phyloP scores from a whole-genome alignment of 805 yeast species.

The Teunomyces tritomae region DNA sequence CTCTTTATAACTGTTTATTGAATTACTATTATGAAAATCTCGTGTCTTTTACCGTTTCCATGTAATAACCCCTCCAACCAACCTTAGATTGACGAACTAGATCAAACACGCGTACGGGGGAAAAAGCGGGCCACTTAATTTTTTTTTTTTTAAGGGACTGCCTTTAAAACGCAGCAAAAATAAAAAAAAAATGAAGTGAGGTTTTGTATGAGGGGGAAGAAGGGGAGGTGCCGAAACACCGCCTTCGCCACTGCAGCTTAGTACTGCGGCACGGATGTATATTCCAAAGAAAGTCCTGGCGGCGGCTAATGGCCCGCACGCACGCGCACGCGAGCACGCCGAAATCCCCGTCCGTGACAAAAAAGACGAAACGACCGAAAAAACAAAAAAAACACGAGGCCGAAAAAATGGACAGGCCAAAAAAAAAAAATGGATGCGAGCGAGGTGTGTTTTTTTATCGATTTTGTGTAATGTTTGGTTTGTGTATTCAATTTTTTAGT shows the following conservation, averaged over 20 bases:
- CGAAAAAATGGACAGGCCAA: neutral
- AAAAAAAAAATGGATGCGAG: neutral
- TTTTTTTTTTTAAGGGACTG: no score
- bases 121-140: no score
- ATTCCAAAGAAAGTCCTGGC: no score
- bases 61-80: no score
- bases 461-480: slow-evolving; percentile 1
- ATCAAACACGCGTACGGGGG: no score
- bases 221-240: neutral
- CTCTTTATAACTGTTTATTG: slow-evolving; percentile 3
- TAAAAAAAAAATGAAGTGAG: no score
- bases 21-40: neutral
- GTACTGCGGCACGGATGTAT: neutral
- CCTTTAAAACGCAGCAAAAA: no score
- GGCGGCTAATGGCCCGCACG: no score
- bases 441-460: neutral
- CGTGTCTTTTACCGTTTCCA: neutral
- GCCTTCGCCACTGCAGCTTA: neutral
- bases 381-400: neutral
- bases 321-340: no score
- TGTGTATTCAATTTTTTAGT: neutral
- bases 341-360: neutral
- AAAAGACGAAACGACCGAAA: neutral
- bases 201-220: neutral
- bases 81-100: no score